Evolutionary conservation across 306 rosid genomes (phyloP).

Genomic region (Gynostemma pentaphyllum): DNA sequence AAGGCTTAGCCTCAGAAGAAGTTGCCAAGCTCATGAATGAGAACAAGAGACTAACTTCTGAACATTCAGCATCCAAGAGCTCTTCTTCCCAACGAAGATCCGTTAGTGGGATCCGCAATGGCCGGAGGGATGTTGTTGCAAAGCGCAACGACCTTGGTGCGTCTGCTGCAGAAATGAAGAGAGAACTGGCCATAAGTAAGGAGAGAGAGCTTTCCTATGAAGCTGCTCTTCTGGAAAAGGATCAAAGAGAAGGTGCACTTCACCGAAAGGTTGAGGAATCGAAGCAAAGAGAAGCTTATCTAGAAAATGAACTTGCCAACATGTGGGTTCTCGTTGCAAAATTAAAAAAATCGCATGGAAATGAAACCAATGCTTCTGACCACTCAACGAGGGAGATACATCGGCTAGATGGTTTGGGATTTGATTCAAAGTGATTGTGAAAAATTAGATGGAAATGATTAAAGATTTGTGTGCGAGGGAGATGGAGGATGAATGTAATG

Average conservation of each 20-base stretch:
- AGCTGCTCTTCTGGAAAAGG: conserved; percentile 60
- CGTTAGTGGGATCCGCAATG: conserved; percentile 42
- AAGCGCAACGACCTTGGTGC: conserved; percentile 58
- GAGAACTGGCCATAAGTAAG: conserved; percentile 67
- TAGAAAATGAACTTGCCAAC: conserved; percentile 94
- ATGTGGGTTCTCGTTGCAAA: conserved; percentile 99
- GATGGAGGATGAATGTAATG: background rate
- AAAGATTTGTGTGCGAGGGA: background rate
- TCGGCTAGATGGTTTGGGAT: conserved; percentile 38
- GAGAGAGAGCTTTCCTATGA: conserved; percentile 76
- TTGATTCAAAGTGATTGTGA: conserved; percentile 8
- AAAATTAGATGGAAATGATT: background rate
- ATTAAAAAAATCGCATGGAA: conserved; percentile 65
- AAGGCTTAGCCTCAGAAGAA: conserved; percentile 97
- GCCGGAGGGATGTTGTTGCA: conserved; percentile 49
- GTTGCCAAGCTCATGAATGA: conserved; percentile 90
- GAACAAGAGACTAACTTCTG: conserved; percentile 63
- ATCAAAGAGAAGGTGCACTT: conserved; percentile 68
- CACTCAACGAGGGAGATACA: conserved; percentile 35
- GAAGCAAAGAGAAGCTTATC: conserved; percentile 81
- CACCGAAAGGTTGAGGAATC: conserved; percentile 77
- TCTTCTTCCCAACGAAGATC: conserved; percentile 55
- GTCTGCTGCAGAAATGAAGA: conserved; percentile 49
- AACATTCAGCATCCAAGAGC: conserved; percentile 63
- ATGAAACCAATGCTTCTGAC: conserved; percentile 56